Conservation (phyloP, 805 yeast genomes). For the Komagataella mondaviorum region DNA sequence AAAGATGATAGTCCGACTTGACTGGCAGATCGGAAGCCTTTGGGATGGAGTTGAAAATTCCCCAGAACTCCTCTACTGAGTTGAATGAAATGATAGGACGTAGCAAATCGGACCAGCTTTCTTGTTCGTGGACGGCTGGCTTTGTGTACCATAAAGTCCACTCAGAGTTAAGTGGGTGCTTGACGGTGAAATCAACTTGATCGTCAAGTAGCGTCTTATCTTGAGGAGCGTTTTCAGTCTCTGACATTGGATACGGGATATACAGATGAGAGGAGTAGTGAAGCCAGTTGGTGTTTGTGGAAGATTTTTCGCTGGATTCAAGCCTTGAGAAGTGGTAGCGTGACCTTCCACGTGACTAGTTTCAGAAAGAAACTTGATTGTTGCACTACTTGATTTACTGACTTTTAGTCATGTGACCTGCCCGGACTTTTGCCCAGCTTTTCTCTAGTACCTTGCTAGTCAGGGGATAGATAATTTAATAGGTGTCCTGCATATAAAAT, state of each 20-base stretch:
- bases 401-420: not conserved
- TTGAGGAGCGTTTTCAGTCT: not conserved
- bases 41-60: constrained; percentile 87
- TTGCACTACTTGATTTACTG: no score
- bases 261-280: not conserved
- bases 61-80: constrained; percentile 99
- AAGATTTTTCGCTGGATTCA: not conserved
- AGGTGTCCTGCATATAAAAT: no score
- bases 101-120: constrained; percentile 85
- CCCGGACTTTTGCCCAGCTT: not conserved
- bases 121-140: constrained; percentile 68
- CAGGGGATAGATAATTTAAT: not conserved
- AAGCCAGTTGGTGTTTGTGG: not conserved
- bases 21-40: constrained; percentile 81
- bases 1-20: constrained; percentile 89
- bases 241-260: not conserved
- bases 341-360: not conserved
- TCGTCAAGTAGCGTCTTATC: constrained; percentile 41
- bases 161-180: constrained; percentile 79
- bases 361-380: no score
- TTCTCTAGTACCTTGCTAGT: not conserved
- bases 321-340: not conserved
- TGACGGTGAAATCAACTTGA: constrained; percentile 53
- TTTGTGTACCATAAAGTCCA: constrained; percentile 98
- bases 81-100: constrained; percentile 86